Evolutionary conservation across 2,329 filamentous ascomycete genomes (phyloP).

Genomic region (Phyllosticta citriasiana): DNA sequence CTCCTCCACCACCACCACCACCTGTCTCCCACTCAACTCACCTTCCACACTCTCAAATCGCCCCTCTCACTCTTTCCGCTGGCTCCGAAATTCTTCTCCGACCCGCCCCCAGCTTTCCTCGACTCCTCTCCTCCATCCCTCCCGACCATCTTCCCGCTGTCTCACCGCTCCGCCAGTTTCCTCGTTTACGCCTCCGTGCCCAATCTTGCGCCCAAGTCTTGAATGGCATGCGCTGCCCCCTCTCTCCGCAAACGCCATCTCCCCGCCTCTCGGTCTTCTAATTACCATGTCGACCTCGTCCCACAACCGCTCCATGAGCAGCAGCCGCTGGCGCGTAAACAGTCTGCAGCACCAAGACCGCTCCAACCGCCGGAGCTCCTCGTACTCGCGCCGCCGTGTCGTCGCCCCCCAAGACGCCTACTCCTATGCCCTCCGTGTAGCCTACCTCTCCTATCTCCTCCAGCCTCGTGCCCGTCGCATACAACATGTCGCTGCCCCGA

Average conservation of each 20-base stretch:
- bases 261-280: neutral
- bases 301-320: slow-evolving; percentile 10
- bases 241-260: neutral
- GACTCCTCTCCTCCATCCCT: neutral
- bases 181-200: slow-evolving; percentile 5
- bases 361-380: slow-evolving; percentile 29
- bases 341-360: slow-evolving; percentile 32
- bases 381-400: slow-evolving; percentile 25
- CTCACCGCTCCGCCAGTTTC: slow-evolving; percentile 6
- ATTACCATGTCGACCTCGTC: slow-evolving; percentile 7
- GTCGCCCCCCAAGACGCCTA: slow-evolving; percentile 67
- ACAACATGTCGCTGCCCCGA: slow-evolving; percentile 64
- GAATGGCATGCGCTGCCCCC: slow-evolving; percentile 9
- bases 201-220: slow-evolving; percentile 3
- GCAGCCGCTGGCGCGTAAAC: slow-evolving; percentile 30
- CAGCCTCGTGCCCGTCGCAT: slow-evolving; percentile 83
- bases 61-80: neutral
- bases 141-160: neutral
- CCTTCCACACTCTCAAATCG: neutral
- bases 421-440: slow-evolving; percentile 78
- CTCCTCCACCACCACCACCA: slow-evolving; percentile 2
- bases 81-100: neutral
- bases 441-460: slow-evolving; percentile 85
- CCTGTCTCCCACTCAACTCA: slow-evolving; percentile 1
- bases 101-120: neutral